Percentiles rank a stretch among this genome's conserved stretches.
Evolutionary conservation across 2,329 filamentous ascomycete genomes (phyloP).

Genomic region (Talaromyces sp.): DNA sequence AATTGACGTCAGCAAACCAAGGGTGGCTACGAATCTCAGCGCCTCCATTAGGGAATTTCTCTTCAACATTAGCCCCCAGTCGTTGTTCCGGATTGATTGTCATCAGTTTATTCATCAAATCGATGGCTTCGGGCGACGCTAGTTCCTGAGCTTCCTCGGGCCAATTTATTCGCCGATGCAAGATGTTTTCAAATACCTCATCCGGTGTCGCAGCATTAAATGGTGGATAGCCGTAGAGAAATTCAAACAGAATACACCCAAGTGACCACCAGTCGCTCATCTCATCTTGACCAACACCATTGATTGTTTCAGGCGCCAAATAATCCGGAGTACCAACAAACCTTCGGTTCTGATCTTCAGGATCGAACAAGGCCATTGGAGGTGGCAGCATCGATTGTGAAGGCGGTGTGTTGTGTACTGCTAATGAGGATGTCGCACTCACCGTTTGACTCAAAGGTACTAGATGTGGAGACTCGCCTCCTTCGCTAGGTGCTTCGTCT

Average conservation of each 20-base stretch:
- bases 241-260: slow-evolving; percentile 97
- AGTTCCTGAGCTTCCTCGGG: slow-evolving; percentile 76
- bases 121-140: slow-evolving; percentile 82
- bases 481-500: slow-evolving; percentile 69
- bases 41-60: slow-evolving; percentile 78
- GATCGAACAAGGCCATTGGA: slow-evolving; percentile 90
- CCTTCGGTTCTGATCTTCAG: slow-evolving; percentile 83
- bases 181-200: slow-evolving; percentile 93
- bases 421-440: slow-evolving; percentile 44
- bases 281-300: slow-evolving; percentile 91
- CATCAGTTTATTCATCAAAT: slow-evolving; percentile 88
- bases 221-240: slow-evolving; percentile 86
- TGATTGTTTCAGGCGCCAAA: slow-evolving; percentile 93
- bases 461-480: slow-evolving; percentile 74
- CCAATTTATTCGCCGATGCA: slow-evolving; percentile 87
- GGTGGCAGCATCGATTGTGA: slow-evolving; percentile 78
- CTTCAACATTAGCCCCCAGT: slow-evolving; percentile 79
- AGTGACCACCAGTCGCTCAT: slow-evolving; percentile 99
- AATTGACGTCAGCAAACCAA: slow-evolving; percentile 85
- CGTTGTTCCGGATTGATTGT: slow-evolving; percentile 78
- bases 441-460: slow-evolving; percentile 60
- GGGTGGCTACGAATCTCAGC: slow-evolving; percentile 85
- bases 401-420: slow-evolving; percentile 43
- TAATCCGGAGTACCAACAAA: slow-evolving; percentile 98
- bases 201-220: slow-evolving; percentile 90